Percentiles rank a stretch among this genome's conserved stretches.
These are phyloP conservation scores for Diaporthe vaccinii DNA, from an alignment of 2,329 filamentous ascomycete species.

Conservation along the genomic window DNA sequence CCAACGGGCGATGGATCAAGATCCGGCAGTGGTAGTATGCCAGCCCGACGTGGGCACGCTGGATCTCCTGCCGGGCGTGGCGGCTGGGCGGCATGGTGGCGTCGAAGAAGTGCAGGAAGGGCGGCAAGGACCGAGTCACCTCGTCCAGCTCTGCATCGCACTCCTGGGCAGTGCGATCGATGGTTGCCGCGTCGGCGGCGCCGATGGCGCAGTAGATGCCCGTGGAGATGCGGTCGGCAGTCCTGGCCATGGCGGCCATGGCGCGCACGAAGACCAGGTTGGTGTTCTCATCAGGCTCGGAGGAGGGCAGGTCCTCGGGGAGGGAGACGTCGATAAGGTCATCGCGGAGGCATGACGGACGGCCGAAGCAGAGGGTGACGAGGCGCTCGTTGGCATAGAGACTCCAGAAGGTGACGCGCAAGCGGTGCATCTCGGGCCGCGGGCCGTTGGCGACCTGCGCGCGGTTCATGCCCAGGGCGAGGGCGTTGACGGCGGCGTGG, in stretches of 20 bases:
- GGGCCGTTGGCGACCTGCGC: slow-evolving; percentile 4
- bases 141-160: slow-evolving; percentile 2
- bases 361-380: background rate
- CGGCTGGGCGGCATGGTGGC: background rate
- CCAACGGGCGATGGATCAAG: background rate
- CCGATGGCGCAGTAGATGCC: slow-evolving; percentile 12
- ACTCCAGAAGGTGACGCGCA: slow-evolving; percentile 14
- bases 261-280: background rate
- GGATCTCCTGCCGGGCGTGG: slow-evolving; percentile 6
- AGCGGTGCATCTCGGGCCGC: slow-evolving; percentile 17
- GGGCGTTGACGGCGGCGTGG: slow-evolving; percentile 2
- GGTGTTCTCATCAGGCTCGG: slow-evolving; percentile 6
- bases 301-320: background rate
- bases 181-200: background rate
- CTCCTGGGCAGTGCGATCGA: background rate
- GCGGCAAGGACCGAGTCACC: background rate
- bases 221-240: background rate
- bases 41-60: background rate
- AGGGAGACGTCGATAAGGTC: background rate
- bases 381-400: slow-evolving; percentile 13
- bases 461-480: slow-evolving; percentile 1
- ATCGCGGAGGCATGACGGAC: slow-evolving; percentile 5
- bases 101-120: slow-evolving; percentile 12
- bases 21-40: slow-evolving; percentile 4
- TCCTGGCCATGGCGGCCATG: background rate